phyloP scores from a whole-genome alignment of 306 rosid genomes.

The Coriaria nepalensis region DNA sequence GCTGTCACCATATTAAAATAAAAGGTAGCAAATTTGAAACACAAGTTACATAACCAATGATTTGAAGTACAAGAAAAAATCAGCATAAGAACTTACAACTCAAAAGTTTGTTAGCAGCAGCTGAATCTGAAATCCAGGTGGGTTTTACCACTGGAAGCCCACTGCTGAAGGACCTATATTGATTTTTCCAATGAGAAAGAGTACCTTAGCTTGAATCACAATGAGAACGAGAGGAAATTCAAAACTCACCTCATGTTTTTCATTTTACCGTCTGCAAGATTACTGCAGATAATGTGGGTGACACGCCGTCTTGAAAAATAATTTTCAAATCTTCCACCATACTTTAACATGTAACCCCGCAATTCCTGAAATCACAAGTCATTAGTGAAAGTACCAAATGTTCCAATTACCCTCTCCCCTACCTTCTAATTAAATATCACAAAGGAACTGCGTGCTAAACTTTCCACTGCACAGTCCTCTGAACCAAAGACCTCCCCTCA shows the following conservation, averaged over 20 bases:
- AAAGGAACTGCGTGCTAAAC: too few relatives aligned
- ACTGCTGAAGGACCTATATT: constrained; percentile 67
- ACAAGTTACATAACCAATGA: too few relatives aligned
- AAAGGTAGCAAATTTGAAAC: too few relatives aligned
- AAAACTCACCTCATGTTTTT: constrained; percentile 62
- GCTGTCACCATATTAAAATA: too few relatives aligned
- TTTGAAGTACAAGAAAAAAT: not conserved
- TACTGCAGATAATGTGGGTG: constrained; percentile 82
- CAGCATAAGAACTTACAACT: constrained; percentile 47
- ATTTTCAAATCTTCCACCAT: constrained; percentile 80
- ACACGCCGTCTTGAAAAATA: constrained; percentile 70
- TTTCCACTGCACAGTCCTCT: not conserved
- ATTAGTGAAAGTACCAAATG: constrained; percentile 3
- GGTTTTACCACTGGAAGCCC: constrained; percentile 94
- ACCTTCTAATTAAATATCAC: too few relatives aligned
- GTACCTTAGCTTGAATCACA: not conserved
- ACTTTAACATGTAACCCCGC: constrained; percentile 61
- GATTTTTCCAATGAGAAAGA: constrained; percentile 10
- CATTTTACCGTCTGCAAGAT: constrained; percentile 63
- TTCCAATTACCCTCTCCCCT: constrained; percentile 1
- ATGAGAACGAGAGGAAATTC: constrained; percentile 4
- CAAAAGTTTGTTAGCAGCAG: constrained; percentile 63
- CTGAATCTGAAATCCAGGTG: constrained; percentile 75
- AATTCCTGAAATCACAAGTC: constrained; percentile 48
- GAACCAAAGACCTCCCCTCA: not conserved